A percentile compares a stretch with the other conserved stretches of the same genome.
Evolutionary conservation across 2,329 filamentous ascomycete species (phyloP).

Genomic region (Cercospora sesami): DNA sequence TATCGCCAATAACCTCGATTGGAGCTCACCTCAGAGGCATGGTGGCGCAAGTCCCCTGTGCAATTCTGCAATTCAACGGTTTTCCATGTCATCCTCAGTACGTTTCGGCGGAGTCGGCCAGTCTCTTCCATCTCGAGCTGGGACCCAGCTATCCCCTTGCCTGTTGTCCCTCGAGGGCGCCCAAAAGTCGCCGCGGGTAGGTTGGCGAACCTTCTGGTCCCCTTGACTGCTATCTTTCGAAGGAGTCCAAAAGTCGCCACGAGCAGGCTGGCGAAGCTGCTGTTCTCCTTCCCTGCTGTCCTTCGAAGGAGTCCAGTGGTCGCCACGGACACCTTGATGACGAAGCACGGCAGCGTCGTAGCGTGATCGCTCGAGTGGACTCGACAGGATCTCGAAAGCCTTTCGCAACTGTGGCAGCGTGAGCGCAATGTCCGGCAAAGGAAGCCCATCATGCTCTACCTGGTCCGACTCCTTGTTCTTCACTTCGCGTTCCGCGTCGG

Average conservation of each 20-base stretch:
- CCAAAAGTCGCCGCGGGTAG: not conserved
- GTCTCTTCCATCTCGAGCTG: constrained; percentile 15
- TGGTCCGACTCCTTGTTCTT: not conserved
- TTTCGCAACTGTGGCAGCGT: not conserved
- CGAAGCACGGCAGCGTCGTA: not conserved
- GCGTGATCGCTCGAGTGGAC: not conserved
- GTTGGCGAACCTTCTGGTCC: not conserved
- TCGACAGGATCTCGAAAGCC: not conserved
- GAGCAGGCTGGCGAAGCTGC: not conserved
- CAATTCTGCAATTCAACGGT: not conserved
- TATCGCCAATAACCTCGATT: not conserved
- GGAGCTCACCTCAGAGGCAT: not conserved
- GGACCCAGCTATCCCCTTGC: constrained; percentile 16
- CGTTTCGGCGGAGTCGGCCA: constrained; percentile 14
- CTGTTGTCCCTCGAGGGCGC: not conserved
- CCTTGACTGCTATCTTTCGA: not conserved
- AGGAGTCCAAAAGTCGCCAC: not conserved
- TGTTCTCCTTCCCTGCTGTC: not conserved
- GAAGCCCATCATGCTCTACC: not conserved
- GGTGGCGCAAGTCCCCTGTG: not conserved
- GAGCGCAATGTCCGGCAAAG: not conserved
- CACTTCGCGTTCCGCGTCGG: not conserved
- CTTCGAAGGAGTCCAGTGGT: not conserved
- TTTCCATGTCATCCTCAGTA: not conserved
- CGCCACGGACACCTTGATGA: not conserved